Base-by-base conservation (phyloP, 306 rosid species). In the Adenanthera pavonina region DNA sequence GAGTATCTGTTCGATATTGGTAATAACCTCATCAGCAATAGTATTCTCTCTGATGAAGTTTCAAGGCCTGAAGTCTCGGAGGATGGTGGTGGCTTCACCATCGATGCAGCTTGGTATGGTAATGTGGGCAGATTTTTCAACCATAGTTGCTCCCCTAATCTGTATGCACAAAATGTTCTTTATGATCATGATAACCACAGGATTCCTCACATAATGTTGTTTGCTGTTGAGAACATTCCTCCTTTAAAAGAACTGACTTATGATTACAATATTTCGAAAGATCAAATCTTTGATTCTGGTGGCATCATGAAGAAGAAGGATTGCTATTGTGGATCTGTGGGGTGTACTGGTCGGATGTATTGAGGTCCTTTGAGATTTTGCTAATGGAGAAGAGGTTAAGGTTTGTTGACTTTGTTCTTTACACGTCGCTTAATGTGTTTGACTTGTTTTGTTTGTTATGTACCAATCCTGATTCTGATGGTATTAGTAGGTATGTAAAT, bases 121-220 rank as follows among this genome's bases (percentile, higher is more conserved):
- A 93, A 91, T 83, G 81, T 93, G 64, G 96, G 91, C 60, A 89
- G 97, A 74, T 91, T 91, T 76, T 83, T 91, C 40, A 93, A 91
- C 89, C 94, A 91, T 35, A 85, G 97, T 41, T 93, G 97, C 47
- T 86, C 92, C 7, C 97, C 93, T 17, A 93, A 91, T 84, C 91
- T 91, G 19, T 90, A 85, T 78, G 97, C 88, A 13, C 93, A 91
- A 72, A 82, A 86, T 73, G 93, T 93, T 15, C 85, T 91, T 3
- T 89, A 75, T 78, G 94, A 93, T 85, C 91, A 91, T 10, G 90
- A 83, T 43, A 93, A 90, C 75, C 73, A 7, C 56, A 89, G 94
- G 80, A 84, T 91, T 80, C 92, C 97, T 9, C 97, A 91, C 83
- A 85, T 90, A 52, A 91, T 91, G 93, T 71, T 93, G 65, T 93